A percentile compares a stretch with the other conserved stretches of the same genome.
phyloP scores from a whole-genome alignment of 2,329 filamentous ascomycete species.

The Apiospora koreana region DNA sequence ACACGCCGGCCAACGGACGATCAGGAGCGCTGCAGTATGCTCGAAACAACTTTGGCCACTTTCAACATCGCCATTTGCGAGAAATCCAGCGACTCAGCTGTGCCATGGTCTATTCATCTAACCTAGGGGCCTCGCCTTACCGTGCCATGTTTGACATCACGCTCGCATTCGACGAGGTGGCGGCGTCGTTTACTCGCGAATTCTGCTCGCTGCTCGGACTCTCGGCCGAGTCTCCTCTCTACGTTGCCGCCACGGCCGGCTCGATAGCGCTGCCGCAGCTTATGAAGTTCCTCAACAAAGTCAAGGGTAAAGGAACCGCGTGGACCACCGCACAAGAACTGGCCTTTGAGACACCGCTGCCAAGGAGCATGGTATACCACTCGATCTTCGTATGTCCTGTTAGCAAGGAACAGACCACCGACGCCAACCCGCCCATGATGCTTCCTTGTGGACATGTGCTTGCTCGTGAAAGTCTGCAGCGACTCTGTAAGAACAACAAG shows the following conservation, averaged over 20 bases:
- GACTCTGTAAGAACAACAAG: constrained; percentile 73
- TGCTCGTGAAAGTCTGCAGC: constrained; percentile 78
- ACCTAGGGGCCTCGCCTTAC: constrained; percentile 79
- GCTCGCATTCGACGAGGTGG: constrained; percentile 78
- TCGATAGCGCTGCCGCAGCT: constrained; percentile 87
- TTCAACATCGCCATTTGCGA: constrained; percentile 71
- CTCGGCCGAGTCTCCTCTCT: constrained; percentile 88
- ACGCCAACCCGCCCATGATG: constrained; percentile 94
- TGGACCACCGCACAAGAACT: constrained; percentile 94
- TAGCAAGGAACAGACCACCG: constrained; percentile 93
- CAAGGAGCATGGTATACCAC: constrained; percentile 73
- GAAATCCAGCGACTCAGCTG: constrained; percentile 83
- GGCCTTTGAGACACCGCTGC: constrained; percentile 71
- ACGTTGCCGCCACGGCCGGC: constrained; percentile 89
- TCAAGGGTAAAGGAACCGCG: constrained; percentile 86
- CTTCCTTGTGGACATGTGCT: constrained; percentile 95
- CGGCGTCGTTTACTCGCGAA: constrained; percentile 85
- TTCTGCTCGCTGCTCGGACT: constrained; percentile 92
- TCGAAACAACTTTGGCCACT: constrained; percentile 69
- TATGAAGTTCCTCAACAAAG: constrained; percentile 84
- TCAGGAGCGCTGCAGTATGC: constrained; percentile 75
- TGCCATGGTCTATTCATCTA: constrained; percentile 77
- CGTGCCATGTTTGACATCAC: constrained; percentile 72
- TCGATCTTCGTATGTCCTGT: constrained; percentile 98
- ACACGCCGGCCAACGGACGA: constrained; percentile 53